Base-by-base conservation (phyloP, 495 filamentous ascomycete species). In the Amniculicola lignicola region DNA sequence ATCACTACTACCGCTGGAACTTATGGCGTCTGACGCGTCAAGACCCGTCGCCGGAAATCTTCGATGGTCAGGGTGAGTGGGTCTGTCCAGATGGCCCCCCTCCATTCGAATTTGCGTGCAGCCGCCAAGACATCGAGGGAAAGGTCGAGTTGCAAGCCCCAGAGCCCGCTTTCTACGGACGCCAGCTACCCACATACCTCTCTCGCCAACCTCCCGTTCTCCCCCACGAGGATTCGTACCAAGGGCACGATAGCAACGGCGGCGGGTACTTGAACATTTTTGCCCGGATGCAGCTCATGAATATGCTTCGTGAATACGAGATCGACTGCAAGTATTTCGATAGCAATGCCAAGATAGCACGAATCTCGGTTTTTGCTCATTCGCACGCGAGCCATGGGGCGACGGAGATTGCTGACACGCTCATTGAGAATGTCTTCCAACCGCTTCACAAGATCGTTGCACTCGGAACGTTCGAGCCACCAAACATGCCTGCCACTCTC, bases 1-100 rank as follows among this genome's bases (percentile, higher is more conserved):
- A 87, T 5, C 79, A 91, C 3, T 96, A 87, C 74, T 96, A 95
- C 16, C 11, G 7, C 7, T 40, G 37, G 37, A 40, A 9, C 6
- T 19, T 40, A 6, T 40, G 16, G 7, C 37, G 37, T 18, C 7
- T n/a, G n/a, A 18, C 6, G 6, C 37, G 6, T 9, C 11, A 40
- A 9, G 9, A 6, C 6, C 37, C 37, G 16, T n/a, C 29, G 7
- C 6, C 16, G 16, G 41, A 44, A 22, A 44, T 44, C 14, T 22
- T 44, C 41, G 15, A 44, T 15, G 41, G 41, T 22, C 25, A 7
- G 4, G 41, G 41, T 44, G 22, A 22, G 16, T 44, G 41, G 41
- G 41, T 10, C 5, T 15, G 41, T 12, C 37, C 37, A 44, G 16
- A 6, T 6, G 41, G 25, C 5, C 7, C 12, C 11, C 9, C 25